phyloP scores from a whole-genome alignment of 495 filamentous ascomycete species.

The Apodospora peruviana region DNA sequence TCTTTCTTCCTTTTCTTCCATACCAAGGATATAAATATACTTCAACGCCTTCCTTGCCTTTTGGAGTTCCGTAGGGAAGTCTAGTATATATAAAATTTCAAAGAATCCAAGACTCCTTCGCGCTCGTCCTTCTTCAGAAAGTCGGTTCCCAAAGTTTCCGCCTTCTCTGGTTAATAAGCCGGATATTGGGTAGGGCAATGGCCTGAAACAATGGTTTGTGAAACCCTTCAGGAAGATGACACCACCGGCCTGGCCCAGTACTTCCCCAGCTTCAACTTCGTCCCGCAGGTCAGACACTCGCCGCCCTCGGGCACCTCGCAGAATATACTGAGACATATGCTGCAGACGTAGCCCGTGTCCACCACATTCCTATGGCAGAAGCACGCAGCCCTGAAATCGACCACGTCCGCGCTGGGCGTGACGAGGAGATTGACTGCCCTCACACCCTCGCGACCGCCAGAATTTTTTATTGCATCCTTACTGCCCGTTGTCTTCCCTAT shows the following conservation, averaged over 20 bases:
- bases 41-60: no score
- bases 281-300: slow-evolving; percentile 87
- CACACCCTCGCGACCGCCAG: neutral
- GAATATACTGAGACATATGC: slow-evolving; percentile 81
- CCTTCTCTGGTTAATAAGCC: no score
- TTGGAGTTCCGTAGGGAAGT: no score
- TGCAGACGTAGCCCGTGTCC: slow-evolving; percentile 91
- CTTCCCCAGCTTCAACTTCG: slow-evolving; percentile 67
- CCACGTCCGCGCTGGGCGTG: slow-evolving; percentile 72
- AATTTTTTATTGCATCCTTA: slow-evolving; percentile 1
- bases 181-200: no score
- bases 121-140: no score
- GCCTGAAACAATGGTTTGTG: no score
- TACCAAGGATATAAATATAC: no score
- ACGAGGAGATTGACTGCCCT: slow-evolving; percentile 46
- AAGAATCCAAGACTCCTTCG: no score
- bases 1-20: no score
- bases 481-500: neutral
- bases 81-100: no score
- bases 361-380: slow-evolving; percentile 93
- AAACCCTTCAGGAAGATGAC: no score
- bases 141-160: no score
- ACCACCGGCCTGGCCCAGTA: slow-evolving; percentile 72
- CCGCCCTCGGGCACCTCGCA: slow-evolving; percentile 46
- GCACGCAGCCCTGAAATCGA: slow-evolving; percentile 95